Percentiles rank a stretch among this genome's conserved stretches.
Evolutionary conservation across 345 rosid genomes (phyloP).

Genomic region (Physaria fendleri): DNA sequence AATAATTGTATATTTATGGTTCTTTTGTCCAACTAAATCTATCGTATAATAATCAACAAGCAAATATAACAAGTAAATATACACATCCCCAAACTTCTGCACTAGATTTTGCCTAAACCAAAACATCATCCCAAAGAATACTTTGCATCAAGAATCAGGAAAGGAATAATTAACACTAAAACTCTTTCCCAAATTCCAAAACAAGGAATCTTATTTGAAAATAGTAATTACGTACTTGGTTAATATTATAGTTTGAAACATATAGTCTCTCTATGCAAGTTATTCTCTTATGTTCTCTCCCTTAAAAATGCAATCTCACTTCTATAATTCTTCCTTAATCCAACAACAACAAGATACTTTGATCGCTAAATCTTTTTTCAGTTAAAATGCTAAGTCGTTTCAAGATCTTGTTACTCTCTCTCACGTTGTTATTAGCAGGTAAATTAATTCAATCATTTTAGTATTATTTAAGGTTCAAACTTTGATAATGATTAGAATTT

Average conservation of each 20-base stretch:
- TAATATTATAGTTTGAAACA: background rate
- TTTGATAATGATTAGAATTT: background rate
- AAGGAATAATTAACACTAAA: constrained; percentile 24
- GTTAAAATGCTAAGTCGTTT: constrained; percentile 32
- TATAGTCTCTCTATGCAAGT: constrained; percentile 22
- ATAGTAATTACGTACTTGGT: background rate
- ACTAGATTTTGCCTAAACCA: constrained; percentile 10
- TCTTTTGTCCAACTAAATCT: background rate
- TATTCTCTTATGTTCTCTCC: background rate
- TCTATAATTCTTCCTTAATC: background rate
- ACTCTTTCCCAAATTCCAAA: constrained; percentile 12
- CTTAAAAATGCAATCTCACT: background rate
- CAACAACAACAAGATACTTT: background rate
- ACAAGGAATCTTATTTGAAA: constrained; percentile 14
- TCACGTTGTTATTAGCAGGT: constrained; percentile 48
- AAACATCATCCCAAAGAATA: constrained; percentile 7
- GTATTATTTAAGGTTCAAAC: background rate
- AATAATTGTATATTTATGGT: no score
- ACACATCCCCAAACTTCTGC: background rate
- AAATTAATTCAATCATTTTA: background rate
- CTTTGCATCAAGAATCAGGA: constrained; percentile 22
- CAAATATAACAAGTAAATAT: no score
- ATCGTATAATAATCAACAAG: background rate
- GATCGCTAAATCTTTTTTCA: background rate
- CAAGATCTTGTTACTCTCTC: constrained; percentile 27